Percentiles rank a stretch among this genome's conserved stretches.
Conservation (phyloP, 495 filamentous ascomycete genomes). For the Cudoniella acicularis region DNA sequence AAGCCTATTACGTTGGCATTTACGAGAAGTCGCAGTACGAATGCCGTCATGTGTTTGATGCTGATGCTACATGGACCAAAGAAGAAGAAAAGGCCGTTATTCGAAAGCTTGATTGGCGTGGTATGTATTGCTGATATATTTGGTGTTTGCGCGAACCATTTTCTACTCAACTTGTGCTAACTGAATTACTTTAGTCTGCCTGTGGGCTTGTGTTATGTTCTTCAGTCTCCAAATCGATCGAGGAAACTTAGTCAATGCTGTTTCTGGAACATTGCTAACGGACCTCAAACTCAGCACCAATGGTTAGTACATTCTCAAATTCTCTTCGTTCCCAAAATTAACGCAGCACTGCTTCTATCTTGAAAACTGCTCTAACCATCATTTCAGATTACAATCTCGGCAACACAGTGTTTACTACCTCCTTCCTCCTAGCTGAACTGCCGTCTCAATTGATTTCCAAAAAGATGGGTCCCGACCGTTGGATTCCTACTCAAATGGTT, state of each 20-base stretch:
- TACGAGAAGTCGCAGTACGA: slow-evolving; percentile 33
- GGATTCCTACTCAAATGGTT: slow-evolving; percentile 81
- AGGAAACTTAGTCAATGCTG: slow-evolving; percentile 51
- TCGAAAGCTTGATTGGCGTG: slow-evolving; percentile 48
- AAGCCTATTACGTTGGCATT: slow-evolving; percentile 28
- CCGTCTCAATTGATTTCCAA: slow-evolving; percentile 74
- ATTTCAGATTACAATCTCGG: slow-evolving; percentile 64
- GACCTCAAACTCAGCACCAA: slow-evolving; percentile 52
- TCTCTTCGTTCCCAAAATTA: no score
- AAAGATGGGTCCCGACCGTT: slow-evolving; percentile 75
- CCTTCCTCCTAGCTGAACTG: slow-evolving; percentile 65
- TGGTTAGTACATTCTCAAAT: slow-evolving; percentile 16
- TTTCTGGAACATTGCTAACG: slow-evolving; percentile 52
- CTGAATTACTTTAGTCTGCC: slow-evolving; percentile 36
- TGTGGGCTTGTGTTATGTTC: slow-evolving; percentile 31
- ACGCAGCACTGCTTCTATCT: no score
- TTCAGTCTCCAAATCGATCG: slow-evolving; percentile 57
- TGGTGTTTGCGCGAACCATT: neutral
- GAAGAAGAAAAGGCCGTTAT: slow-evolving; percentile 50
- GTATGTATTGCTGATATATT: slow-evolving; percentile 24
- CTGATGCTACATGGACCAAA: slow-evolving; percentile 46
- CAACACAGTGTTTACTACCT: slow-evolving; percentile 66
- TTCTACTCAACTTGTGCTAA: no score
- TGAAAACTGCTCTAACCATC: neutral
- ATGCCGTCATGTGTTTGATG: slow-evolving; percentile 49